Base-by-base conservation (phyloP, 345 rosid species). In the Cardamine chenopodiifolia region DNA sequence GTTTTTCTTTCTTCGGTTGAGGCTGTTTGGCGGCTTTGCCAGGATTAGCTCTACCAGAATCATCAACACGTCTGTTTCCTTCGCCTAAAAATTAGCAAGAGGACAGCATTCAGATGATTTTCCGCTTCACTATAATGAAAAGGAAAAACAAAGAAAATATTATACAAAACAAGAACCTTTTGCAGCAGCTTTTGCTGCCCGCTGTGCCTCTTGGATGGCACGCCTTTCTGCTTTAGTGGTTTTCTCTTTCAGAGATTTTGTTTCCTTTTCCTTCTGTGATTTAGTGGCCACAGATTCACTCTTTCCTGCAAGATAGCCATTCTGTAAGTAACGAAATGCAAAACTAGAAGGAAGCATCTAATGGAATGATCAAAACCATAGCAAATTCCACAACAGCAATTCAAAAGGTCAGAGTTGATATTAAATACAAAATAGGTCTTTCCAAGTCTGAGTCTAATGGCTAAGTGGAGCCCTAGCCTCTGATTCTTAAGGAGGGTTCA, bases 221-320 rank as follows among this genome's bases (percentile, higher is more conserved):
- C 90, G 91, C 42, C 90, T 81, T 73, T 88, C 96, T 61, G 93
- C 87, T 79, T 88, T 90, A 14, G 87, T 84, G 15, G 89, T 82
- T 72, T 85, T 88, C 10, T 83, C 86, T 81, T 88, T 90, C 70
- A 70, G 47, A 5, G 87, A 48, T 66, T 83, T 82, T 14, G 82
- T 18, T 49, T 82, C 78, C 23, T 26, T 70, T 37, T 82, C 90
- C 69, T 74, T 81, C 60, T 72, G 81, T 18, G 66, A 37, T 67
- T 79, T 82, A 52, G 47, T 53, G 53, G 75, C 70, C 26, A 56
- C 47, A 23, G 76, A 71, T 39, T 64, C 72, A 65, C 23, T 62
- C 76, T 66, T 83, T 77, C 81, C 93, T 90, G 88, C 72, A 82
- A 42, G 6, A 71, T 20, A 14, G 18, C 45, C 26, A 63, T 61